Evolutionary conservation across 805 yeast genomes (phyloP).

Genomic region (Hyphopichia homilentoma): DNA sequence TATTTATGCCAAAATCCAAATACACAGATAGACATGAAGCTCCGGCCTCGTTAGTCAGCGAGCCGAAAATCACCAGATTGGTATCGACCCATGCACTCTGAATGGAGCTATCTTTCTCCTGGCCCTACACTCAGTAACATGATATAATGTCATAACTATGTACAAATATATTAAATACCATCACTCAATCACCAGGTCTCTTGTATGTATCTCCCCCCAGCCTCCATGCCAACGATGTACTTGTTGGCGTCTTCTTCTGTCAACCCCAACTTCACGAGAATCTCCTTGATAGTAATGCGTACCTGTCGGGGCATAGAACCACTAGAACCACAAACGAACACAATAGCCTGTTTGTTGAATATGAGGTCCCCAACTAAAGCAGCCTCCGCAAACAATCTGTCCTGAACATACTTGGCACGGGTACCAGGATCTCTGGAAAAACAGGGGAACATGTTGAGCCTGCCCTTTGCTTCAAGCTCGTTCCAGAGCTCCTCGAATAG

Average conservation of each 20-base stretch:
- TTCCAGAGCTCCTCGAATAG: conserved; percentile 59
- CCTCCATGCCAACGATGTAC: conserved; percentile 60
- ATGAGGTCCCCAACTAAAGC: conserved; percentile 50
- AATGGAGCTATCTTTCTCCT: no score
- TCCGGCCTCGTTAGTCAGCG: no score
- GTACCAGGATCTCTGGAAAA: conserved; percentile 47
- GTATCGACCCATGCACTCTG: no score
- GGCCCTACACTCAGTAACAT: no score
- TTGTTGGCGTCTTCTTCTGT: conserved; percentile 43
- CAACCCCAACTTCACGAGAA: conserved; percentile 46
- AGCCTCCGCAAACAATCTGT: conserved; percentile 53
- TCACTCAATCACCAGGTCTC: conserved; percentile 99
- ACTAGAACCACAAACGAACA: conserved; percentile 88
- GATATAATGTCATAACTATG: no score
- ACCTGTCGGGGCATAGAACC: conserved; percentile 94
- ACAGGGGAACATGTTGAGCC: conserved; percentile 37
- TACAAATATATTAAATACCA: no score
- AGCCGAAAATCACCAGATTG: no score
- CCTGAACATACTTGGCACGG: conserved; percentile 66
- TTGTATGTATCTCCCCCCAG: conserved; percentile 65
- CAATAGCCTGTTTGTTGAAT: conserved; percentile 49
- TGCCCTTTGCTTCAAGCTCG: conserved; percentile 23
- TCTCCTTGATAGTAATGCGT: conserved; percentile 68
- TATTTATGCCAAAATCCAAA: no score
- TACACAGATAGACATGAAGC: no score